These are phyloP conservation scores for Fraxinus platypoda DNA, from an alignment of 305 asterid genomes.

Conservation along the genomic window DNA sequence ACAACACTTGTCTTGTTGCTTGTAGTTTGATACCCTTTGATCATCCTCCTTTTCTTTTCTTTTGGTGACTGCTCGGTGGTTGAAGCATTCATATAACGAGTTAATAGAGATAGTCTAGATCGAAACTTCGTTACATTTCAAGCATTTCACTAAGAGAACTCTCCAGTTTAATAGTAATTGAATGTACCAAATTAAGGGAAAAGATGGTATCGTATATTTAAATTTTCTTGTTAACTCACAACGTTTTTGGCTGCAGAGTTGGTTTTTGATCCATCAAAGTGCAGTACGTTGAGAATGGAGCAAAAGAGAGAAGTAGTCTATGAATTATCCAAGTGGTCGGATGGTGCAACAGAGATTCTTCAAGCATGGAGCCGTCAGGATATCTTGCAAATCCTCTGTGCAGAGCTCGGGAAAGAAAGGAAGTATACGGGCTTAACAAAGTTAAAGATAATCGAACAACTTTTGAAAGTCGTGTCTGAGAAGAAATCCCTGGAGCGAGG, in stretches of 20 bases:
- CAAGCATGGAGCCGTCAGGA: conserved; percentile 94
- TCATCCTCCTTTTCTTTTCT: not conserved
- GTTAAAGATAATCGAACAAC: conserved; percentile 75
- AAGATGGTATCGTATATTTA: not conserved
- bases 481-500: conserved; percentile 53
- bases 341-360: conserved; percentile 69
- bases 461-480: conserved; percentile 60
- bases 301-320: conserved; percentile 75
- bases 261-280: conserved; percentile 63
- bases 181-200: not conserved
- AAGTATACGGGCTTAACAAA: conserved; percentile 91
- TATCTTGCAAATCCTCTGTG: conserved; percentile 80
- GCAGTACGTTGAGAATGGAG: conserved; percentile 74
- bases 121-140: not conserved
- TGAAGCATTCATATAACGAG: not conserved
- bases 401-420: conserved; percentile 92
- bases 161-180: not conserved
- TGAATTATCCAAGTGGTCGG: conserved; percentile 67
- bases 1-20: too few species aligned
- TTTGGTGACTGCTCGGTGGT: not conserved
- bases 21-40: too few species aligned
- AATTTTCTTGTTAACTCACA: not conserved
- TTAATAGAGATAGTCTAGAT: not conserved
- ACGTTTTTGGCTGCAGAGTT: conserved; percentile 40
- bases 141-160: not conserved